Evolutionary conservation across 2,329 filamentous ascomycete species (phyloP), one percentile per base, ranked within the genome.

Genomic region (Colletotrichum sojae): DNA sequence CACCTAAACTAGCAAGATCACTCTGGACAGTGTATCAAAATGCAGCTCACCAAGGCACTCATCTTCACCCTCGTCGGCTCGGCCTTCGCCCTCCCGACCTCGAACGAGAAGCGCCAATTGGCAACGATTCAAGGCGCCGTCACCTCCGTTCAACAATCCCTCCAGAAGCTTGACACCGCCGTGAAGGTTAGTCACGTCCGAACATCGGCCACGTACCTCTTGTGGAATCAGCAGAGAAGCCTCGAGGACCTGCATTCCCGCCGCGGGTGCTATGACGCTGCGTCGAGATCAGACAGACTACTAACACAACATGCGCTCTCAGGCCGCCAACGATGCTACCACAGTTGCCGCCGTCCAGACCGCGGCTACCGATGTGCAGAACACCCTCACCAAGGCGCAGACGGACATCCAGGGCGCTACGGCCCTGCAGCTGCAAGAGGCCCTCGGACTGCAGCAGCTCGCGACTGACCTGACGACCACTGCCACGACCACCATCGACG

Each of bases 51-150:
- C 62, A 67, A 69, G 67, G 51, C 63, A 8, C 45, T 69, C 25
- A 49, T 69, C 31, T 67, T 69, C 51, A 46, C 67, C 16, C 67
- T 69, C 45, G 27, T 69, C 43, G 62, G 67, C 62, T 55, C 62
- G 12, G 67, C 67, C 51, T 60, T 69, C 20, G 67, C 67, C 25
- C 18, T 54, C 22, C 67, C 67, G 25, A 56, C 51, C 18, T 5
- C 46, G 10, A 25, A 16, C 40, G 66, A 69, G 48, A 69, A 67
- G 63, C 67, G 67, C 10, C 89, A 91, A 77, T 79, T 85, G 43
- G 85, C 84, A 61, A 83, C 88, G 20, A 84, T 90, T 78, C 88
- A 87, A 79, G 87, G 86, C 27, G 80, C 83, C 70, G 88, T 89
- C 45, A 90, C 85, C 77, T 86, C 86, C n/a, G 80, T 87, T 59